These are phyloP conservation scores for Obba rivulosa DNA, from an alignment of 768 basidiomycete genomes.

Conservation along the genomic window DNA sequence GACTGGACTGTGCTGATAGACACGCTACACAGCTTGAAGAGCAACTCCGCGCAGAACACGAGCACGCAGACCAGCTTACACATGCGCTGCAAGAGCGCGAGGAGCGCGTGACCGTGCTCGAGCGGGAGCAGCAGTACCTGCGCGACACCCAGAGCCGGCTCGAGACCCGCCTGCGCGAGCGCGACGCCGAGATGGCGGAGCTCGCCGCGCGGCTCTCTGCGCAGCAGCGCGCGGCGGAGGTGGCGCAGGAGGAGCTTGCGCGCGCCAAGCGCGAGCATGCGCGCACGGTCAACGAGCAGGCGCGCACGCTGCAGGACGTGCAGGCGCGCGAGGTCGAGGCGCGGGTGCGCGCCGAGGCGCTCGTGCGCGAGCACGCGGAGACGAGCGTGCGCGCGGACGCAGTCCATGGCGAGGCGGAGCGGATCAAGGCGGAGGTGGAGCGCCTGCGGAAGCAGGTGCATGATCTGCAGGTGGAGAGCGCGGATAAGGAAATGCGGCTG, in stretches of 20 bases:
- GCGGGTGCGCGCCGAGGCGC: slow-evolving; percentile 40
- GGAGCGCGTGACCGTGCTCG: slow-evolving; percentile 43
- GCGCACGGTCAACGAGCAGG: slow-evolving; percentile 44
- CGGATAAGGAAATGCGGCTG: slow-evolving; percentile 79
- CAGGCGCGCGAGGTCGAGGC: slow-evolving; percentile 42
- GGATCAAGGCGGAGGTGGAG: slow-evolving; percentile 52
- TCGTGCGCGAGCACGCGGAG: slow-evolving; percentile 51
- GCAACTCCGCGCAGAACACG: slow-evolving; percentile 48
- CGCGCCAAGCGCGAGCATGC: slow-evolving; percentile 51
- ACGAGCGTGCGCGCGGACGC: slow-evolving; percentile 43
- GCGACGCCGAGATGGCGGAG: slow-evolving; percentile 51
- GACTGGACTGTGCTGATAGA: neutral
- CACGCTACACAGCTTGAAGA: slow-evolving; percentile 39
- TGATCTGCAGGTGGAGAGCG: slow-evolving; percentile 72
- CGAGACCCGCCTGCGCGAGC: slow-evolving; percentile 50
- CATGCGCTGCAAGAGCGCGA: slow-evolving; percentile 49
- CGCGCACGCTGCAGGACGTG: slow-evolving; percentile 39
- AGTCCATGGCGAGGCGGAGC: slow-evolving; percentile 41
- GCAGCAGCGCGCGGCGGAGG: slow-evolving; percentile 48
- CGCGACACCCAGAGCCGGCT: slow-evolving; percentile 48
- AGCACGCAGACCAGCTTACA: slow-evolving; percentile 43
- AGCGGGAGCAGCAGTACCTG: slow-evolving; percentile 51
- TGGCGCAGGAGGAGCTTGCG: slow-evolving; percentile 49
- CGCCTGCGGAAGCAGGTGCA: slow-evolving; percentile 58
- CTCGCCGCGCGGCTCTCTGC: slow-evolving; percentile 40